These are phyloP conservation scores for Striga asiatica DNA, from an alignment of 257 asterid genomes.

Conservation along the genomic window DNA sequence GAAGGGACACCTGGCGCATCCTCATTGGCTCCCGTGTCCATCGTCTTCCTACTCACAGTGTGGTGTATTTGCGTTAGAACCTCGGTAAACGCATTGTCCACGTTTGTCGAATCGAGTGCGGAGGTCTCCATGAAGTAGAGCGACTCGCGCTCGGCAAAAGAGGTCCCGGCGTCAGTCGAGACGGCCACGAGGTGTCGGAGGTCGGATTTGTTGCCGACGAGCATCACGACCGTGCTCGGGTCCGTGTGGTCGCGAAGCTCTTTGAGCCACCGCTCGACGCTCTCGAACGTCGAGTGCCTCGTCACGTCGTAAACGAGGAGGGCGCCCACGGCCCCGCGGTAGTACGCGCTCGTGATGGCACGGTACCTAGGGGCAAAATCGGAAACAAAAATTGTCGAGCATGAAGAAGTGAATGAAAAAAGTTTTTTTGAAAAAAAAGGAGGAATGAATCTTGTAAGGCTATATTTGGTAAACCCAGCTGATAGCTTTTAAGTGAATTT, in stretches of 20 bases:
- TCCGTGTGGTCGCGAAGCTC: conserved; percentile 80
- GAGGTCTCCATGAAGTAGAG: conserved; percentile 88
- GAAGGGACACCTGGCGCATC: conserved; percentile 37
- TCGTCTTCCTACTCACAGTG: conserved; percentile 62
- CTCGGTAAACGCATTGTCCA: conserved; percentile 63
- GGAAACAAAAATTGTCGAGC: background rate
- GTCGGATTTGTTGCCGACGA: conserved; percentile 78
- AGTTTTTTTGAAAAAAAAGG: background rate
- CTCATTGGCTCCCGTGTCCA: conserved; percentile 49
- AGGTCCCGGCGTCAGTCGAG: conserved; percentile 57
- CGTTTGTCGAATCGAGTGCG: conserved; percentile 69
- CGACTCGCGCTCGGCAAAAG: conserved; percentile 67
- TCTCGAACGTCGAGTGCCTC: conserved; percentile 68
- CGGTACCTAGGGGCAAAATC: conserved; percentile 41
- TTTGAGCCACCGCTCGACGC: conserved; percentile 59
- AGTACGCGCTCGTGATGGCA: conserved; percentile 86
- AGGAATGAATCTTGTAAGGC: too few relatives aligned
- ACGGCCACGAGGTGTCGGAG: conserved; percentile 82
- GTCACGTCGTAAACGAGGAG: conserved; percentile 78
- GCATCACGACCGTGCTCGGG: conserved; percentile 78
- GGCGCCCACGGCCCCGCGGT: conserved; percentile 87
- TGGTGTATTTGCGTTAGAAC: conserved; percentile 65
- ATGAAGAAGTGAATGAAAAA: background rate
- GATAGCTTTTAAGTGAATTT: too few relatives aligned
- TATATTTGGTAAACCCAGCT: too few relatives aligned